A percentile compares a stretch with the other conserved stretches of the same genome.
Evolutionary conservation across 106 monocot species (phyloP).

Genomic region (Amphibolis antarctica): DNA sequence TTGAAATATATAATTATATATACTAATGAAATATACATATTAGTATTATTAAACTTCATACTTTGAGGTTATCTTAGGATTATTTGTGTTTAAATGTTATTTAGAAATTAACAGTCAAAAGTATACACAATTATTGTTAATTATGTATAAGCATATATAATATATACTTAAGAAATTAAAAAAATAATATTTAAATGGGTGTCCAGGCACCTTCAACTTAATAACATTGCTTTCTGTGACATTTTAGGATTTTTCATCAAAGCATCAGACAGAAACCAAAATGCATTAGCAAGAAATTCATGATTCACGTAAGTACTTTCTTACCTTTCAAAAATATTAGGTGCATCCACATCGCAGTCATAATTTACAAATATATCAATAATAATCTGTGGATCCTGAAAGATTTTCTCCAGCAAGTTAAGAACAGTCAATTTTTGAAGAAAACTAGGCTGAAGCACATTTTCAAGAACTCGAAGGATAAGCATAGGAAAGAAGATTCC

Average conservation of each 20-base stretch:
- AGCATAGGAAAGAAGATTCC: slow-evolving; percentile 99
- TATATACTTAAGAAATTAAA: no score
- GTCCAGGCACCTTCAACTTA: no score
- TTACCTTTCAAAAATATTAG: slow-evolving; percentile 98
- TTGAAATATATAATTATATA: no score
- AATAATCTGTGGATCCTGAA: slow-evolving; percentile 75
- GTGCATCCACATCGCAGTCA: slow-evolving; percentile 97
- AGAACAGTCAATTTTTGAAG: slow-evolving; percentile 95
- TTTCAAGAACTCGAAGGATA: slow-evolving; percentile 80
- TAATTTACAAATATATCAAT: slow-evolving; percentile 97
- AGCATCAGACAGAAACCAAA: not conserved
- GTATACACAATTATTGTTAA: no score
- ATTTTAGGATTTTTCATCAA: not conserved
- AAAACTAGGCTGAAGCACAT: slow-evolving; percentile 94
- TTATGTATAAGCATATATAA: no score
- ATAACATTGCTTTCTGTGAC: not conserved
- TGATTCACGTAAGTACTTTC: not conserved
- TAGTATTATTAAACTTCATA: no score
- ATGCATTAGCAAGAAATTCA: no score
- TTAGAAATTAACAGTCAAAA: no score
- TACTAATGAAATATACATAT: no score
- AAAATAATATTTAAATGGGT: no score
- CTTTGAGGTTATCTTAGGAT: no score
- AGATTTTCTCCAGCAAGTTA: slow-evolving; percentile 74
- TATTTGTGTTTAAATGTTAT: no score